Evolutionary conservation across 2,329 filamentous ascomycete species (phyloP), one percentile per base, ranked within the genome.

Genomic region (Xylariales sp.): DNA sequence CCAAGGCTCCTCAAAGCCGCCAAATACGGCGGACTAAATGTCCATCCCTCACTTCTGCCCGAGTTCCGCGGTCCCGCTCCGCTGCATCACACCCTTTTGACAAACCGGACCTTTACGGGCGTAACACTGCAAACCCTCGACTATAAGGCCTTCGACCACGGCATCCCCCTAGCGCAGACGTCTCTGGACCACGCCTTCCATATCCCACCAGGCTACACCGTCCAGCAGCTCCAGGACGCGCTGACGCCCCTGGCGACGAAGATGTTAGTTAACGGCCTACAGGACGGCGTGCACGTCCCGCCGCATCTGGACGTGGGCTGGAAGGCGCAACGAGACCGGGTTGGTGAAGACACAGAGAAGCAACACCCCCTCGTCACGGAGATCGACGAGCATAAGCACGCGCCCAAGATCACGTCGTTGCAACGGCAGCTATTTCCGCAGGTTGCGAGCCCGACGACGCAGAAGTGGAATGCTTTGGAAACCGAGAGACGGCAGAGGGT

Each of bases 11-110:
- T 98, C 16, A 68, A 68, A 16, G 66, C 66, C 1, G 78, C 86
- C 18, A 78, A 76, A 52, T 95, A 94, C 64, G 90, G 90, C 31
- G 93, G 93, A 0, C 66, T 98, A 3, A 98, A 98, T 62, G 75
- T 98, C 2, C 93, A 98, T 57, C 93, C 93, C 1, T 97, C 91
- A 1, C 66, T 96, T 20, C 75, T 98, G 11, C 91, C 90, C 4
- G 84, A 93, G 58, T 80, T 95, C 45, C 82, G 85, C 44, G 93
- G 93, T 2, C 78, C 93, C 9, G 88, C 93, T 2, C 93, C 93
- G 0, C 72, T 98, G 11, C 85, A 95, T 48, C 86, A 90, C 61
- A 80, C 87, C n/a, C 72, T 97, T 25, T 70, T 97, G 11, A 66
- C 74, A 20, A 67, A 73, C 10, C 69, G 78, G 41, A 55, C 56